Percentiles rank a stretch among this genome's conserved stretches.
These are phyloP conservation scores for Pseudogymnoascus sp. DNA, from an alignment of 2,329 filamentous ascomycete species.

Conservation along the genomic window DNA sequence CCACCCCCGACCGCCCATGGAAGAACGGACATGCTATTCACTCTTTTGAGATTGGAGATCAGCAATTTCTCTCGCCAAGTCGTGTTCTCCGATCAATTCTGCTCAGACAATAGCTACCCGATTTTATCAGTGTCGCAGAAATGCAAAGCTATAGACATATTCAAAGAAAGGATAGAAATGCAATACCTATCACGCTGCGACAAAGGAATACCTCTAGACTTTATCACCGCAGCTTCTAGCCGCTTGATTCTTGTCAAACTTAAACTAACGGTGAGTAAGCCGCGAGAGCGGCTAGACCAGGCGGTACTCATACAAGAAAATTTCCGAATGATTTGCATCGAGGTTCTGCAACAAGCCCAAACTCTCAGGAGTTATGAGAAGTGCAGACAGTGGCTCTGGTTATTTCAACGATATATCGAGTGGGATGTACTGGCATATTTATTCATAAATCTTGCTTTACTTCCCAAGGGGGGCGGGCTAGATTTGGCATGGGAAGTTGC, in stretches of 20 bases:
- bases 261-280: neutral
- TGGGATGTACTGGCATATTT: neutral
- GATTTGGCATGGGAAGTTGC: neutral
- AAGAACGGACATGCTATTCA: slow-evolving; percentile 17
- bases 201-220: neutral
- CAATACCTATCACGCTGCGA: neutral
- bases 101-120: too few relatives aligned
- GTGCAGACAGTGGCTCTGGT: neutral
- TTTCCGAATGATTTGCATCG: neutral
- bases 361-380: neutral
- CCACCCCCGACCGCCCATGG: slow-evolving; percentile 10
- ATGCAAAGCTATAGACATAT: too few relatives aligned
- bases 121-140: too few relatives aligned
- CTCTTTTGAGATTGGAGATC: slow-evolving; percentile 10
- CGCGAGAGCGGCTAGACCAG: neutral
- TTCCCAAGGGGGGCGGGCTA: neutral
- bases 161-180: neutral
- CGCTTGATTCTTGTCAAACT: neutral
- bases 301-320: neutral
- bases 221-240: neutral
- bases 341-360: neutral
- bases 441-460: neutral
- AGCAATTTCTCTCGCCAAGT: too few relatives aligned
- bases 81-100: too few relatives aligned
- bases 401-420: neutral